Percentiles rank a stretch among this genome's conserved stretches.
Evolutionary conservation across 192 early-diverging fungal species (phyloP).

Genomic region (Podila epicladia): DNA sequence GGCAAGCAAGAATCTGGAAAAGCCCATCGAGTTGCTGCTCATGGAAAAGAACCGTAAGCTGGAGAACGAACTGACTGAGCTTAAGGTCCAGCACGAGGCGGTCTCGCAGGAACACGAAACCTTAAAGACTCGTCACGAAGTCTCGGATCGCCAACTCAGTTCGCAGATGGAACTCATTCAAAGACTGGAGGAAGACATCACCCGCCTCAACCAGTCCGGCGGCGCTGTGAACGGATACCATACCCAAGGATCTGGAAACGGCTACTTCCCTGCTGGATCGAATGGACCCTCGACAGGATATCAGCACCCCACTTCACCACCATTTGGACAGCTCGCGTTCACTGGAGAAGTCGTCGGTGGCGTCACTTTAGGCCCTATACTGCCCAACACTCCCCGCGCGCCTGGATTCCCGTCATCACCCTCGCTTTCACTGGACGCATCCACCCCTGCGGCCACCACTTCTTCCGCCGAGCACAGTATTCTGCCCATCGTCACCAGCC

Average conservation of each 20-base stretch:
- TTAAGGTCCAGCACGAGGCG: slow-evolving; percentile 57
- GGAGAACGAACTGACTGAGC: slow-evolving; percentile 73
- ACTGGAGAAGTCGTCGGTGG: slow-evolving; percentile 43
- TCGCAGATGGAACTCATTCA: slow-evolving; percentile 61
- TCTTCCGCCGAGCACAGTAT: slow-evolving; percentile 60
- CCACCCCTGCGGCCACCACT: not conserved
- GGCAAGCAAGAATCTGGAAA: slow-evolving; percentile 53
- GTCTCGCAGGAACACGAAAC: slow-evolving; percentile 36
- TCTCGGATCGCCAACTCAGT: slow-evolving; percentile 40
- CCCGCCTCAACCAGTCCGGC: slow-evolving; percentile 46
- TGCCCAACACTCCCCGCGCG: slow-evolving; percentile 21
- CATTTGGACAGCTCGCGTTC: slow-evolving; percentile 27
- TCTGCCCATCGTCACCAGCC: slow-evolving; percentile 86
- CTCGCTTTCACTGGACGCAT: slow-evolving; percentile 12
- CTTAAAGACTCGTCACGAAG: slow-evolving; percentile 35
- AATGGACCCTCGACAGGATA: slow-evolving; percentile 7
- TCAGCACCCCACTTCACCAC: slow-evolving; percentile 33
- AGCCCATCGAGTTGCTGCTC: slow-evolving; percentile 79
- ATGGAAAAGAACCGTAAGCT: slow-evolving; percentile 87
- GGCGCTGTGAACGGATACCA: not conserved
- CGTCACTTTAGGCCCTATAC: slow-evolving; percentile 28
- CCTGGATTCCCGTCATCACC: slow-evolving; percentile 33
- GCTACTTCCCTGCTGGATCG: slow-evolving; percentile 18
- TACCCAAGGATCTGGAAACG: slow-evolving; percentile 6
- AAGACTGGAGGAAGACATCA: slow-evolving; percentile 65